A percentile compares a stretch with the other conserved stretches of the same genome.
These are phyloP conservation scores for Alternaria sp. DNA, from an alignment of 2,329 filamentous ascomycete species.

Conservation along the genomic window DNA sequence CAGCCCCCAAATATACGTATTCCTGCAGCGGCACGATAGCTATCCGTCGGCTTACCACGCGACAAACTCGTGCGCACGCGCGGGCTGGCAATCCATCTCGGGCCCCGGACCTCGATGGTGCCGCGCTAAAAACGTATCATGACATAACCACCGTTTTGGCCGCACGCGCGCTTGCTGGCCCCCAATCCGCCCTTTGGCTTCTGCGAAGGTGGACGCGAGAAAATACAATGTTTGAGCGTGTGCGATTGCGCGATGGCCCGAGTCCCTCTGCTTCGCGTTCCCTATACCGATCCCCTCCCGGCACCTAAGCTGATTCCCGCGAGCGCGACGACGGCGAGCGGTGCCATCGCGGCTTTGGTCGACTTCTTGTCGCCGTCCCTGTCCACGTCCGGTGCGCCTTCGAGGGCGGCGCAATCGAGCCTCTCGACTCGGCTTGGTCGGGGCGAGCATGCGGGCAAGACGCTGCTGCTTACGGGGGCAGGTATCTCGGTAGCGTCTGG, in stretches of 20 bases:
- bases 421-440: slow-evolving; percentile 4
- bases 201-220: background rate
- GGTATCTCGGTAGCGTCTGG: slow-evolving; percentile 94
- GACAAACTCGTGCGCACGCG: slow-evolving; percentile 8
- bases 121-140: slow-evolving; percentile 15
- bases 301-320: slow-evolving; percentile 75
- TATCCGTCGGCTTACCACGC: slow-evolving; percentile 9
- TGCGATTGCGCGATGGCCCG: slow-evolving; percentile 56
- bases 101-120: background rate
- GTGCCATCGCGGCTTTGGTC: slow-evolving; percentile 77
- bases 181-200: background rate
- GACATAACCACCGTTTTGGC: slow-evolving; percentile 14
- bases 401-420: slow-evolving; percentile 4
- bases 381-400: slow-evolving; percentile 18
- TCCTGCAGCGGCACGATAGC: slow-evolving; percentile 9
- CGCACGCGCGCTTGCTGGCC: background rate
- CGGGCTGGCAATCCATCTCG: background rate
- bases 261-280: slow-evolving; percentile 74
- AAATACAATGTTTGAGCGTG: slow-evolving; percentile 15
- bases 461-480: slow-evolving; percentile 77
- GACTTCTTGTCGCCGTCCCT: slow-evolving; percentile 70
- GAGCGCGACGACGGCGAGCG: slow-evolving; percentile 70
- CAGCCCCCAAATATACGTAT: slow-evolving; percentile 17
- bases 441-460: slow-evolving; percentile 55
- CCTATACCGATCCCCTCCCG: slow-evolving; percentile 84